phyloP scores from a whole-genome alignment of 495 filamentous ascomycete species.

The Xylaria cubensis region DNA sequence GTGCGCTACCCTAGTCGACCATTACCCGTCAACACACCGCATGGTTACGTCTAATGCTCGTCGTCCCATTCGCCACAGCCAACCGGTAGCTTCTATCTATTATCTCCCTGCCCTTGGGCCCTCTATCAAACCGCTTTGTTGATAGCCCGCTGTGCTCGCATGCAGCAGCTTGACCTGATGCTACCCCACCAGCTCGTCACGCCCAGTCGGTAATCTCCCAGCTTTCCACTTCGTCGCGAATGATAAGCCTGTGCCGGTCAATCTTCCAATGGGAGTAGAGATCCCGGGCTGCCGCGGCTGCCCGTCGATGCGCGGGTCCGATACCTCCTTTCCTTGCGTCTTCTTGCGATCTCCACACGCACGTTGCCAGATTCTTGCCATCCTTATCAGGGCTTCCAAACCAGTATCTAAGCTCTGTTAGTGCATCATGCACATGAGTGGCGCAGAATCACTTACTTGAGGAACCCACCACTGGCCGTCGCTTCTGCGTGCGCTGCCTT shows the following conservation, averaged over 20 bases:
- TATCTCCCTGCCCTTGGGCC: conserved; percentile 13
- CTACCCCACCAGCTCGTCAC: conserved; percentile 39
- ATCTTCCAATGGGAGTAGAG: conserved; percentile 68
- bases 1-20: conserved; percentile 10
- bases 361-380: conserved; percentile 75
- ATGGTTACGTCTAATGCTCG: conserved; percentile 8
- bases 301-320: conserved; percentile 63
- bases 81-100: conserved; percentile 34
- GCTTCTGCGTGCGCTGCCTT: conserved; percentile 79
- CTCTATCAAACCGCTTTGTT: conserved; percentile 30
- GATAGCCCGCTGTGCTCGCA: conserved; percentile 19
- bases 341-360: conserved; percentile 73
- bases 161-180: conserved; percentile 34
- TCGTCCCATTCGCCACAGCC: conserved; percentile 35
- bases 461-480: conserved; percentile 75
- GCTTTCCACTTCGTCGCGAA: conserved; percentile 59
- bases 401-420: conserved; percentile 68
- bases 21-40: neutral
- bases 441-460: conserved; percentile 64
- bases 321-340: conserved; percentile 73
- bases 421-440: conserved; percentile 31
- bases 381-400: conserved; percentile 71
- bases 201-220: conserved; percentile 69
- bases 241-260: conserved; percentile 66
- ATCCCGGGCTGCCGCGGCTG: conserved; percentile 54